Evolutionary conservation across 768 basidiomycete genomes (phyloP), one percentile per base, ranked within the genome.

Genomic region (Phallus indusiatus): DNA sequence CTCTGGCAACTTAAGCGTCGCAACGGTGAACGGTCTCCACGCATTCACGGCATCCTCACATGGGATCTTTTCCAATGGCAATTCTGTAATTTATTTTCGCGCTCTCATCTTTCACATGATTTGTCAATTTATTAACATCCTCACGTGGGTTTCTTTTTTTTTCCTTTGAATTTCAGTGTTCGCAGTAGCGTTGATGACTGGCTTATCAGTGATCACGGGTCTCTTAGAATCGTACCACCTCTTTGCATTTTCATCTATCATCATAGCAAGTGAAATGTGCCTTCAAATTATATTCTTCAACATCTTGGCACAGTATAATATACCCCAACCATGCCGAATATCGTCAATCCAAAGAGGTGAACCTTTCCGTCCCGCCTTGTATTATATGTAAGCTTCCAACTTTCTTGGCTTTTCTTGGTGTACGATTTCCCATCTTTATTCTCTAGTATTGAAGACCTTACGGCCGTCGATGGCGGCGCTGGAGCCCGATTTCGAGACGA

Each of bases 41-140:
- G 50, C 21, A 34, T 14, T 16, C 50, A 51, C 18, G 50, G 50
- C 14, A 22, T 51, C 14, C 28, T 51, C 12, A 51, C 50, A 14
- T 51, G 50, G 50, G 50, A 51, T 18, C 28, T 51, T 18, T 51
- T 51, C 50, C 50, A 51, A 51, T 51, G 50, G 50, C 50, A 51
- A 20, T 51, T 51, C 28, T 51, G 50, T 51, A 34, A 22, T 22
- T 51, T 4, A 22, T 51, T 51, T 50, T 51, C 50, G 18, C 21
- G 10, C 21, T 34, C 18, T 51, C 12, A 22, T 22, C 7, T 28
- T 9, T n/a, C 50, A 34, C 20, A 12, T 22, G 2, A 51, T 12
- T 20, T 20, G n/a, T 5, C 12, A 42, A n/a, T 37, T 8, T 37
- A 51, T 34, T 14, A 51, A 48, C 21, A 21, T 48, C 21, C 50